phyloP scores from a whole-genome alignment of 805 yeast genomes.

The Candida ulmi region DNA sequence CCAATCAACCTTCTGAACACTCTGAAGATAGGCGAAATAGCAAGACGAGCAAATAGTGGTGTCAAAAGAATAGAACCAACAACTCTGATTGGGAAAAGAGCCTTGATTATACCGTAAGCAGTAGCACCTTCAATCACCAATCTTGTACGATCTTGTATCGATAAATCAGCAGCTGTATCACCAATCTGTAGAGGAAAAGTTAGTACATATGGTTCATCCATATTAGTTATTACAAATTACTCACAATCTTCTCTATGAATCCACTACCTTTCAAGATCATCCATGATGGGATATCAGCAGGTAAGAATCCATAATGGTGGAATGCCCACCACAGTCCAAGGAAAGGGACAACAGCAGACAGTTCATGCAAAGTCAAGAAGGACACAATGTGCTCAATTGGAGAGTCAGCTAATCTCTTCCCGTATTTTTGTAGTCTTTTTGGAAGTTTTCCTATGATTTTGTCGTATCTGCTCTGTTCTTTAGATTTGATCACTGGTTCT shows the following conservation, averaged over 20 bases:
- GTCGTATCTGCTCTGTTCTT: conserved; percentile 3
- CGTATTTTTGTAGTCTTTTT: conserved; percentile 42
- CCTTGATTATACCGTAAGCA: conserved; percentile 66
- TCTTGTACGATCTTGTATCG: conserved; percentile 44
- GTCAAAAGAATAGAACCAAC: conserved; percentile 44
- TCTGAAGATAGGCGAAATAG: conserved; percentile 39
- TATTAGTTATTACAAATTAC: conserved; percentile 5
- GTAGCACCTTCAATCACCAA: conserved; percentile 68
- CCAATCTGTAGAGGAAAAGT: conserved; percentile 17
- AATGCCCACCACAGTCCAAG: conserved; percentile 62
- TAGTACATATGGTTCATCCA: conserved; percentile 13
- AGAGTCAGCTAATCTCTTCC: conserved; percentile 42
- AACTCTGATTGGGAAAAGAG: conserved; percentile 48
- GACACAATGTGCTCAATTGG: conserved; percentile 60
- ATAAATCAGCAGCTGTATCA: conserved; percentile 25
- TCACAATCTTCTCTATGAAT: conserved; percentile 49
- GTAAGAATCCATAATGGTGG: conserved; percentile 49
- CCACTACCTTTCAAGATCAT: conserved; percentile 54
- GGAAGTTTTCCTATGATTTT: conserved; percentile 40
- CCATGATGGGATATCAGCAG: conserved; percentile 53
- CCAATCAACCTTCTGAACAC: conserved; percentile 9
- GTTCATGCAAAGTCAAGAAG: conserved; percentile 64
- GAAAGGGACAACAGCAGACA: conserved; percentile 69
- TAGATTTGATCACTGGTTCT: background rate
- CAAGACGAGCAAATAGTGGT: conserved; percentile 51